Evolutionary conservation across 2,329 filamentous ascomycete genomes (phyloP).

Genomic region (Aspergillus caelatus): DNA sequence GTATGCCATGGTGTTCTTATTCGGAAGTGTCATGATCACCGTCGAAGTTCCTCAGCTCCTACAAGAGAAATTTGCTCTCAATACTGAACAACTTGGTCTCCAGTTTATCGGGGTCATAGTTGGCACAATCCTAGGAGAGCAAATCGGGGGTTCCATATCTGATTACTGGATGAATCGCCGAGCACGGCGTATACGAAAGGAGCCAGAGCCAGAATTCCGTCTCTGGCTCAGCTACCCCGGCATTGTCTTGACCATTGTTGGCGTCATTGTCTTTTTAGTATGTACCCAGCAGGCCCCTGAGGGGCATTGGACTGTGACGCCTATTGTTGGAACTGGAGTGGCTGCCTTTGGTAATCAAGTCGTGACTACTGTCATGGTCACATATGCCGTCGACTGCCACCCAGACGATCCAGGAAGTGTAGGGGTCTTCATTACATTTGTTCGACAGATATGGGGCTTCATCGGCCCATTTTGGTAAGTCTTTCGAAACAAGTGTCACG

Average conservation of each 20-base stretch:
- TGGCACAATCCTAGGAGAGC: slow-evolving; percentile 62
- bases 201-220: slow-evolving; percentile 55
- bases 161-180: slow-evolving; percentile 59
- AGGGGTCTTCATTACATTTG: slow-evolving; percentile 63
- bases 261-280: slow-evolving; percentile 60
- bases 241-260: slow-evolving; percentile 55
- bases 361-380: slow-evolving; percentile 64
- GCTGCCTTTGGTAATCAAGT: slow-evolving; percentile 62
- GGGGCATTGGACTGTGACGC: slow-evolving; percentile 58
- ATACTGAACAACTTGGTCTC: slow-evolving; percentile 61
- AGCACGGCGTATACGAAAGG: slow-evolving; percentile 32
- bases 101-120: slow-evolving; percentile 63
- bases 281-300: slow-evolving; percentile 53
- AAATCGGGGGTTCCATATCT: slow-evolving; percentile 58
- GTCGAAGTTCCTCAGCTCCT: slow-evolving; percentile 65
- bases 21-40: slow-evolving; percentile 56
- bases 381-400: slow-evolving; percentile 62
- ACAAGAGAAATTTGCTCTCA: slow-evolving; percentile 58
- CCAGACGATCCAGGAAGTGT: slow-evolving; percentile 57
- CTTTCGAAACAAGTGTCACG: neutral
- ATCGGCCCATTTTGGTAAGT: slow-evolving; percentile 42
- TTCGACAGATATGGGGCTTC: slow-evolving; percentile 48
- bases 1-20: slow-evolving; percentile 63
- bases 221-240: slow-evolving; percentile 62
- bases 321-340: slow-evolving; percentile 59